Conservation (phyloP, 2,329 filamentous ascomycete species). For the Phyllosticta citriasiana region DNA sequence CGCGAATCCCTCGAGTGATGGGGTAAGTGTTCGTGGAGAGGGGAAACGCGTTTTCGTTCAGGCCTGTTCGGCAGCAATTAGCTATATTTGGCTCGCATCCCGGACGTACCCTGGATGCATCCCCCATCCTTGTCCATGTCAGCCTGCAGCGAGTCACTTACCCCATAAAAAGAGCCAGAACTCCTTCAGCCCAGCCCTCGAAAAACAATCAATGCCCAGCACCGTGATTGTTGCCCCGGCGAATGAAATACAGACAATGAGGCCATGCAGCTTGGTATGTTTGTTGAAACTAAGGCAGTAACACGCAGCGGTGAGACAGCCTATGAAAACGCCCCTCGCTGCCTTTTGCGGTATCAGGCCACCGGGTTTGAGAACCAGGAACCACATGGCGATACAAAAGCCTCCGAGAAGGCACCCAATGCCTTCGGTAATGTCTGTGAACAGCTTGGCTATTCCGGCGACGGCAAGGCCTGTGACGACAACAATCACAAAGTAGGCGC, state of each 20-base stretch:
- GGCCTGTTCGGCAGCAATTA: constrained; percentile 29
- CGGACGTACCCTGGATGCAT: not conserved
- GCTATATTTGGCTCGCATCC: not conserved
- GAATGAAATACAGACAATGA: constrained; percentile 71
- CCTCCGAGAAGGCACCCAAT: constrained; percentile 82
- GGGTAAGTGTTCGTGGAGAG: constrained; percentile 69
- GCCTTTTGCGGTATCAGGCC: constrained; percentile 56
- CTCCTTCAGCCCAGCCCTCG: constrained; percentile 81
- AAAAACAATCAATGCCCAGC: constrained; percentile 85
- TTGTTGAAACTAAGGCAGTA: constrained; percentile 61
- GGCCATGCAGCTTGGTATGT: constrained; percentile 65
- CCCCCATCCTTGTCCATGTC: not conserved
- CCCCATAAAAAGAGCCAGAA: constrained; percentile 93
- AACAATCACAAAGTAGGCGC: constrained; percentile 73
- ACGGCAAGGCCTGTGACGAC: constrained; percentile 63
- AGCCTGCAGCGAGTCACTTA: constrained; percentile 25
- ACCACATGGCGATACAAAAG: constrained; percentile 83
- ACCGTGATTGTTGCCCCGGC: constrained; percentile 69
- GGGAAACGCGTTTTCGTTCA: constrained; percentile 76
- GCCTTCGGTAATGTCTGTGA: constrained; percentile 73
- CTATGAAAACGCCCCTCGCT: constrained; percentile 66
- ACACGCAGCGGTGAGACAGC: constrained; percentile 54
- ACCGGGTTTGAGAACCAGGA: constrained; percentile 66
- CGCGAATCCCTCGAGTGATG: constrained; percentile 73
- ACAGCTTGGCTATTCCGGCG: constrained; percentile 60